Evolutionary conservation across 108 stramenopile genomes (phyloP), one percentile per base, ranked within the genome.

Genomic region (Skeletonema grethae): DNA sequence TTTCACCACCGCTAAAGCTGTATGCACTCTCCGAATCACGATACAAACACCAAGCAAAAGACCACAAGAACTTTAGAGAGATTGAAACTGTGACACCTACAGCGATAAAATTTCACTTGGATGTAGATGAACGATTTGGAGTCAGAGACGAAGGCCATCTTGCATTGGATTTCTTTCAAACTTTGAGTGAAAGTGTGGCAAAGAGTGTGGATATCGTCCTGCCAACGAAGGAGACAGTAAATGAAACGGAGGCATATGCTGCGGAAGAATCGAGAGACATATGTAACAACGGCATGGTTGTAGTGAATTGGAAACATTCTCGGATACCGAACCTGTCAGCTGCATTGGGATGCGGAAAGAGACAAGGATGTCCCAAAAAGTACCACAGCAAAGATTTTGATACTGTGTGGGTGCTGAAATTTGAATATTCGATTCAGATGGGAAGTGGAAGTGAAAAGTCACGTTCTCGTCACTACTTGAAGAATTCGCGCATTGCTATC

Each of bases 281-380:
- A 7, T 79, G 78, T 25, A 41, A 79, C 38, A 58, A 70, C 20
- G 80, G 75, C 12, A 55, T 76, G 67, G 73, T 72, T 10, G 74
- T 82, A 2, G 67, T 82, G 11, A 82, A 78, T 64, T 82, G 81
- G 81, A 82, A 82, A 38, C 81, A 82, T 46, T 60, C 57, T 46
- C 66, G 71, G 11, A 82, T 82, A 31, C 81, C 81, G 1, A 53
- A 41, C 7, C 61, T 75, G 13, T 48, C 18, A 48, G 76, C 81
- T 18, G 76, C 81, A 10, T 35, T 82, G 29, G 81, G 76, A 55
- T 82, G 76, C 45, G 81, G 81, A 29, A 22, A 29, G 13, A 3
- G 32, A 0, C 61, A 77, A 28, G 81, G 81, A n/a, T 82, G 81
- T 45, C 81, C 81, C 0, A 29, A 35, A 5, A 79, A 70, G 22